Evolutionary conservation across 176 grass and related monocot genomes (phyloP).

Genomic region (Juncus inflexus): DNA sequence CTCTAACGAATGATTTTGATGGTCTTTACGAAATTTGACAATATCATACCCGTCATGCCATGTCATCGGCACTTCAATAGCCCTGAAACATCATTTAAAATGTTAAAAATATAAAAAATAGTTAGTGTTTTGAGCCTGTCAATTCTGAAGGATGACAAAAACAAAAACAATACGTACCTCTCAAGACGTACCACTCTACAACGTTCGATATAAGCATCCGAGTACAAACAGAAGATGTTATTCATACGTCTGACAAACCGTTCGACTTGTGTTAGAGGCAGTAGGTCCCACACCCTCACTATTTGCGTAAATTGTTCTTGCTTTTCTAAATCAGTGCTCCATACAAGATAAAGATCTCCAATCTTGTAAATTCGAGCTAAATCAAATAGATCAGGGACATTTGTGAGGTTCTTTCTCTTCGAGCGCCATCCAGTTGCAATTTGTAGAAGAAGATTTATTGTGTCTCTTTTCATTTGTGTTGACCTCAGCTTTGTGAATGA

Average conservation of each 20-base stretch:
- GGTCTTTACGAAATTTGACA: conserved; percentile 40
- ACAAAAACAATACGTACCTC: conserved; percentile 31
- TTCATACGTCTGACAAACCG: conserved; percentile 44
- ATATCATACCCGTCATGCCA: conserved; percentile 46
- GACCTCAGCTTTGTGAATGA: conserved; percentile 56
- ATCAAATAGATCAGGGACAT: conserved; percentile 32
- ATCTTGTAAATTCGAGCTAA: conserved; percentile 44
- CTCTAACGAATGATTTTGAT: conserved; percentile 7
- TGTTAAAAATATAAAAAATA: not conserved
- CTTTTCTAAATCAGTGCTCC: conserved; percentile 63
- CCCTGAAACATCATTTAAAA: conserved; percentile 27
- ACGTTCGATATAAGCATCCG: conserved; percentile 48
- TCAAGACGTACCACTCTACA: conserved; percentile 38
- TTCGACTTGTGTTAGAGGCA: conserved; percentile 39
- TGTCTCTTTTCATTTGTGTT: conserved; percentile 35
- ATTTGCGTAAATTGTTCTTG: conserved; percentile 51
- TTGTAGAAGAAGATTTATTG: conserved; percentile 50
- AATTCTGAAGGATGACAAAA: not conserved
- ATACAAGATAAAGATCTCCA: conserved; percentile 52
- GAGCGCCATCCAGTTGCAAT: conserved; percentile 61
- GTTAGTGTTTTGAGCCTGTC: not conserved
- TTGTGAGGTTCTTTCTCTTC: conserved; percentile 9
- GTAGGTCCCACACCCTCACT: conserved; percentile 65
- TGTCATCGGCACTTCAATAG: conserved; percentile 49
- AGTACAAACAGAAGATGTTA: conserved; percentile 64